Evolutionary conservation across 176 grass and related monocot genomes (phyloP).

Genomic region (Ampelocalamus luodianensis): DNA sequence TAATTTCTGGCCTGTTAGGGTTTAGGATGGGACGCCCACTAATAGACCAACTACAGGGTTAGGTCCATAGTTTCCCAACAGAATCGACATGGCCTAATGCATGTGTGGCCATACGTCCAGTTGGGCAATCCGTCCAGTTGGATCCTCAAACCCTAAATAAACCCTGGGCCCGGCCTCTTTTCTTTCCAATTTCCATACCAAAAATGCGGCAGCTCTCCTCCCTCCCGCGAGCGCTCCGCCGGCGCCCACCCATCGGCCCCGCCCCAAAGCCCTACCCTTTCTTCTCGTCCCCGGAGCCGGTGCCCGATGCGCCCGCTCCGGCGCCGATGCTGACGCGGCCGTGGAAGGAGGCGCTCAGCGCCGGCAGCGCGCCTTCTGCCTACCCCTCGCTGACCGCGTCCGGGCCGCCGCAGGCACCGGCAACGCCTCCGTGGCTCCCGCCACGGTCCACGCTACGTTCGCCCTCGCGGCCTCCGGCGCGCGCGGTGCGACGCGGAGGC

Average conservation of each 20-base stretch:
- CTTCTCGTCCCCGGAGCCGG: background rate
- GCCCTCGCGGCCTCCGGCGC: conserved; percentile 50
- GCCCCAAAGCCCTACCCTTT: background rate
- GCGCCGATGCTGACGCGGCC: conserved; percentile 43
- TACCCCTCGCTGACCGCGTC: conserved; percentile 48
- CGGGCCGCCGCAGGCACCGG: conserved; percentile 40
- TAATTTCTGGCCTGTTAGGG: too few relatives aligned
- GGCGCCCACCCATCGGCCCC: background rate
- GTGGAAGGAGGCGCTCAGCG: conserved; percentile 50
- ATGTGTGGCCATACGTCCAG: too few relatives aligned
- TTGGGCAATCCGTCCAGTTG: too few relatives aligned
- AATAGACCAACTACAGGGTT: too few relatives aligned
- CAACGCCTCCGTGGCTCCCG: conserved; percentile 37
- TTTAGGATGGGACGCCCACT: too few relatives aligned
- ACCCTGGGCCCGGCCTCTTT: background rate
- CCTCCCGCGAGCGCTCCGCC: conserved; percentile 48
- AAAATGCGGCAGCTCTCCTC: conserved; percentile 36
- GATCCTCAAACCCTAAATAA: conserved; percentile 23
- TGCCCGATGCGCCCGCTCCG: background rate
- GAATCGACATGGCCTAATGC: too few relatives aligned
- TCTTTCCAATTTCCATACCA: background rate
- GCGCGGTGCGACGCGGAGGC: conserved; percentile 44
- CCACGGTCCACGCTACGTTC: conserved; percentile 35
- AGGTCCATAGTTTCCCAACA: too few relatives aligned
- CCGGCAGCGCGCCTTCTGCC: conserved; percentile 41